phyloP scores from a whole-genome alignment of 75 land plant genomes.

The Cryptomeria japonica region DNA sequence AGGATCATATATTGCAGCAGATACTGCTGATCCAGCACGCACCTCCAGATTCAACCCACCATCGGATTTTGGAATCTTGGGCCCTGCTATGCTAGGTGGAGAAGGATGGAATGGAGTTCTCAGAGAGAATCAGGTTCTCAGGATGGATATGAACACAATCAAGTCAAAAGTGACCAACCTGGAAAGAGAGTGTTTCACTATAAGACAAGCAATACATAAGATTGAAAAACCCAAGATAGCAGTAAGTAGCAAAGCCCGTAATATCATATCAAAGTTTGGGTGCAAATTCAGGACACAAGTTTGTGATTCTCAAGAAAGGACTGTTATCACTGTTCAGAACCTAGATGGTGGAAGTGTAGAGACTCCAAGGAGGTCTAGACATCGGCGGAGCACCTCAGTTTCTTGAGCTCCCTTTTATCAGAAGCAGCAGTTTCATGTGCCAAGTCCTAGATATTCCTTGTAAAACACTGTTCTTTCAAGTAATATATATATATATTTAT shows the following conservation, averaged over 20 bases:
- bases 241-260: conserved; percentile 9
- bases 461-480: not conserved
- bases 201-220: conserved; percentile 71
- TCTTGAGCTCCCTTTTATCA: not conserved
- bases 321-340: conserved; percentile 22
- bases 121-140: conserved; percentile 78
- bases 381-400: conserved; percentile 10
- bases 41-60: conserved; percentile 14
- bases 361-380: conserved; percentile 5
- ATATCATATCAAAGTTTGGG: conserved; percentile 36
- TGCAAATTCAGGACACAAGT: conserved; percentile 72
- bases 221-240: conserved; percentile 41
- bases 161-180: conserved; percentile 66
- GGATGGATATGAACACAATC: conserved; percentile 85
- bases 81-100: not conserved
- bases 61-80: conserved; percentile 4
- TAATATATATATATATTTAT: not conserved
- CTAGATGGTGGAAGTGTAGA: not conserved
- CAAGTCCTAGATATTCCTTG: not conserved
- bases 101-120: conserved; percentile 53
- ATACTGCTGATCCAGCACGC: conserved; percentile 22
- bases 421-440: not conserved
- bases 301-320: conserved; percentile 64
- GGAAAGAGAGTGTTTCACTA: conserved; percentile 73
- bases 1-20: conserved; percentile 42